These are phyloP conservation scores for Pinus taeda DNA, from an alignment of 75 land plant species.

Conservation along the genomic window DNA sequence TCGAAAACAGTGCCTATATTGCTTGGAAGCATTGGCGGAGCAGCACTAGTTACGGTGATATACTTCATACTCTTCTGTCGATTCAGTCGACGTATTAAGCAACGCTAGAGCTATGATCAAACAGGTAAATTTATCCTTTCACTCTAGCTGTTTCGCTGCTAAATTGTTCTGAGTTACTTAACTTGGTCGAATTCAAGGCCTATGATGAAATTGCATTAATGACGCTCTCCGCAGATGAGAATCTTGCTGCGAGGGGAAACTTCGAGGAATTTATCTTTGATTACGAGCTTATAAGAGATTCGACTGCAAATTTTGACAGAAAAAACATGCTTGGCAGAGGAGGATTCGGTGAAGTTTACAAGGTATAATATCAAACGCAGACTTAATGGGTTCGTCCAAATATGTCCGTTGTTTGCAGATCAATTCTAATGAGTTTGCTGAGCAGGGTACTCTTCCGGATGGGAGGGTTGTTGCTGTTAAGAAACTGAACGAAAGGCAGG, in stretches of 20 bases:
- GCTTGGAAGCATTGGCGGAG: not conserved
- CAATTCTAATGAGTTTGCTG: not conserved
- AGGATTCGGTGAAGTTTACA: constrained; percentile 14
- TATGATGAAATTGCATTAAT: too few relatives aligned
- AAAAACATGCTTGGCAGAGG: constrained; percentile 12
- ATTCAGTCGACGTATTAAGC: too few relatives aligned
- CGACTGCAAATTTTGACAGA: not conserved
- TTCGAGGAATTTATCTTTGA: not conserved
- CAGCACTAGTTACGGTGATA: not conserved
- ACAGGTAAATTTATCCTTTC: too few relatives aligned
- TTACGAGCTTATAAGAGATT: not conserved
- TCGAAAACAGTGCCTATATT: not conserved
- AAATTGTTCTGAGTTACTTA: too few relatives aligned
- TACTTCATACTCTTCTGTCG: too few relatives aligned
- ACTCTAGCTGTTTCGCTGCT: too few relatives aligned
- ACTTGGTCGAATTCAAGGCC: too few relatives aligned
- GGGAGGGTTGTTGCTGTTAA: constrained; percentile 10
- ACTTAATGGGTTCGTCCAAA: too few relatives aligned
- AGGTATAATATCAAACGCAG: not conserved
- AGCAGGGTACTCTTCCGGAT: not conserved
- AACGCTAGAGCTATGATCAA: too few relatives aligned
- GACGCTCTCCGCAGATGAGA: not conserved
- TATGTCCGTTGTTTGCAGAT: not conserved
- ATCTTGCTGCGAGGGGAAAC: not conserved
- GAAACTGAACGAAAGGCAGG: not conserved